phyloP scores from a whole-genome alignment of 805 yeast genomes.

The Zygosaccharomyces gambellarensis region DNA sequence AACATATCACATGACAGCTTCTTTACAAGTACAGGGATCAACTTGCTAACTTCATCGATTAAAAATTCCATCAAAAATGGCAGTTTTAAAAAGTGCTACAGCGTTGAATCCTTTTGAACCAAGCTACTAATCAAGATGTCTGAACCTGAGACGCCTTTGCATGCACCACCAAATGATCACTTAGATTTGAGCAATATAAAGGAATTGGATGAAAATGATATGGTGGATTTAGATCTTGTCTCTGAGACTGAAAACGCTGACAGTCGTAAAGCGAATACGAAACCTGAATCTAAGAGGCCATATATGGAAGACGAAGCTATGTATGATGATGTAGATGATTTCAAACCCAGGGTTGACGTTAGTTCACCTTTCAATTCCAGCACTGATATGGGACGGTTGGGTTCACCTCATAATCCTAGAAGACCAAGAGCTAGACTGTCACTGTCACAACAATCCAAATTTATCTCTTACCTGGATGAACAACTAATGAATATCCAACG shows the following conservation, averaged over 20 bases:
- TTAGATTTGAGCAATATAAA: conserved; percentile 21
- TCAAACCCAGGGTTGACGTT: conserved; percentile 28
- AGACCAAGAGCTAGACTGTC: conserved; percentile 31
- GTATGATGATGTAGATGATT: conserved; percentile 31
- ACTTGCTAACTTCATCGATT: neutral
- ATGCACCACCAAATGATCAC: conserved; percentile 28
- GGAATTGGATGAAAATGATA: conserved; percentile 28
- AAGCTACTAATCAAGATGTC: conserved; percentile 12
- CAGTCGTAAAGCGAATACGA: neutral
- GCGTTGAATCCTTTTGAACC: neutral
- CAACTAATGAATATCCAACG: conserved; percentile 51
- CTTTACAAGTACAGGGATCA: neutral
- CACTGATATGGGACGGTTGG: conserved; percentile 9
- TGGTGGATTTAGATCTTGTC: conserved; percentile 27
- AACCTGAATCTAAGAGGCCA: conserved; percentile 8
- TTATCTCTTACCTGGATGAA: conserved; percentile 52
- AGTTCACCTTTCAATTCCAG: conserved; percentile 31
- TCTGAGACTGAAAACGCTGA: conserved; percentile 9
- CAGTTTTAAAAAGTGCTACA: neutral
- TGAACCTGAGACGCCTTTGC: conserved; percentile 31
- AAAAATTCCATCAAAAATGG: neutral
- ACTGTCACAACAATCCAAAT: conserved; percentile 50
- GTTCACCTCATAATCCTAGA: conserved; percentile 13
- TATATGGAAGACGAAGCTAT: conserved; percentile 9
- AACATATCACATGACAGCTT: neutral